Conservation (phyloP, 352 stramenopile genomes). For the Pythium coloratum region DNA sequence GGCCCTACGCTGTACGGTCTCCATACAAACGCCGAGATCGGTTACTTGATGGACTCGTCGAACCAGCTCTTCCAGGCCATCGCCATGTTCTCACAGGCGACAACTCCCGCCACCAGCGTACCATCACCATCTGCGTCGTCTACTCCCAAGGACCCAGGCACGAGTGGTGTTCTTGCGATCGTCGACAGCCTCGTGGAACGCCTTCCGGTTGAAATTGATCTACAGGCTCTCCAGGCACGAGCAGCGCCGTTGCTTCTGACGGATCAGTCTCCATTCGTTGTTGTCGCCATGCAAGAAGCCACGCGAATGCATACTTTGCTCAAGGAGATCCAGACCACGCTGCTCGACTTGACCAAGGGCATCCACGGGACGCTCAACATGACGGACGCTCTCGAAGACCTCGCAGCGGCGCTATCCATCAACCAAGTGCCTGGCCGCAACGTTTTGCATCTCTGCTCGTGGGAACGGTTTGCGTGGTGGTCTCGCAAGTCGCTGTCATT, state of each 20-base stretch:
- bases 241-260: constrained; percentile 55
- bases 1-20: constrained; percentile 70
- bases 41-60: constrained; percentile 71
- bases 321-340: constrained; percentile 55
- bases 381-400: constrained; percentile 90
- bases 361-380: constrained; percentile 86
- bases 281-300: constrained; percentile 83
- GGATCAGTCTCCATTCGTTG: constrained; percentile 76
- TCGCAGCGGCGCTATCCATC: constrained; percentile 58
- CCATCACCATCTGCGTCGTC: background rate
- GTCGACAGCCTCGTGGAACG: constrained; percentile 61
- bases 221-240: constrained; percentile 48
- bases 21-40: constrained; percentile 82
- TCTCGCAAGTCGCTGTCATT: constrained; percentile 74
- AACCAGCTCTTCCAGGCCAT: constrained; percentile 88
- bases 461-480: constrained; percentile 81
- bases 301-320: constrained; percentile 73
- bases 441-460: constrained; percentile 69
- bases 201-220: constrained; percentile 61
- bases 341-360: constrained; percentile 75
- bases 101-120: constrained; percentile 48
- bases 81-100: constrained; percentile 83
- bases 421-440: constrained; percentile 83
- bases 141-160: background rate
- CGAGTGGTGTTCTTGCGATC: constrained; percentile 38